Base-by-base conservation (phyloP, 371 early-diverging fungal genomes). In the Haplosporangium sp. region DNA sequence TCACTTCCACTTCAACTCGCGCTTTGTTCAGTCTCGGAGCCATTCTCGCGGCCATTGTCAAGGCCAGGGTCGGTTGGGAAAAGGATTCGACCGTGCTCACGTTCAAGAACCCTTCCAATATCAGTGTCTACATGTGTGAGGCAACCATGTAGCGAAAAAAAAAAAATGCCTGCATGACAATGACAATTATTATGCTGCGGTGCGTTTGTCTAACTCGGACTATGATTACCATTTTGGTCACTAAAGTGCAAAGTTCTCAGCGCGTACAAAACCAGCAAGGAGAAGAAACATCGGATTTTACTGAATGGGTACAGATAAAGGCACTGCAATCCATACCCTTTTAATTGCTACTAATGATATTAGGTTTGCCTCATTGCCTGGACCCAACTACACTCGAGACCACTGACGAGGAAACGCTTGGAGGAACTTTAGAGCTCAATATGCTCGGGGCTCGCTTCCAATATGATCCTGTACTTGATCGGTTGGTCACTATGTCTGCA, bases 91-190 rank as follows among this genome's bases (percentile, higher is more conserved):
- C 77, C 4, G 72, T 77, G 6, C 62, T 77, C 48, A 67, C 77
- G 5, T 77, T 71, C 55, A 62, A 72, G 43, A 77, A 77, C 59
- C 77, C 77, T 5, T 77, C 77, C 57, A 77, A 77, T 45, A 77
- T 72, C 4, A 77, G 71, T 45, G 77, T 77, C 18, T 77, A 70
- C 47, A 64, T 77, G 71, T 77, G 77, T 72, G 77, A 77, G 77
- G 76, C 66, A 62, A 47, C 11, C 18, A 4, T 4, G 20, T 12
- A 16, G 16, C 48, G 48, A 20, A n/a, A 4, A 29, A 29, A 29
- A 29, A 29, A 29, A 29, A 29, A 2, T 29, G 29, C 29, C 29
- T 29, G 29, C 29, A 2, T 29, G 29, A 29, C 29, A 29, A 2
- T 29, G 29, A 20, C 10, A 23, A 52, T 12, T n/a, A 29, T 43